Evolutionary conservation across 495 filamentous ascomycete species (phyloP).

Genomic region (Bacidia gigantensis): DNA sequence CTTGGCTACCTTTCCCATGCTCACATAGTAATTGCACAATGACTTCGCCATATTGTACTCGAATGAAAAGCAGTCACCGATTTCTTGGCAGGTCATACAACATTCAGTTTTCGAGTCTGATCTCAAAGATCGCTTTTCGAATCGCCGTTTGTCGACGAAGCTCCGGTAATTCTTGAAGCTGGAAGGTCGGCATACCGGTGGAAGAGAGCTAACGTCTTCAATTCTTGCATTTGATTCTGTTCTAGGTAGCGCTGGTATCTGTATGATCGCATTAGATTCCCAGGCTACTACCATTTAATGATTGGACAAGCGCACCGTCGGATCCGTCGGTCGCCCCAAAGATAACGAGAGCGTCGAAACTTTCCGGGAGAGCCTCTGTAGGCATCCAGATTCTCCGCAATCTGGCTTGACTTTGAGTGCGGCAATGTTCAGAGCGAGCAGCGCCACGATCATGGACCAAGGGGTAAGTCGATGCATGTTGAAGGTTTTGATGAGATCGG

Average conservation of each 20-base stretch:
- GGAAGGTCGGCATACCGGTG: background rate
- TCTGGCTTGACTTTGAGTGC: background rate
- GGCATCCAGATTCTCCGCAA: background rate
- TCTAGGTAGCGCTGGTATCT: background rate
- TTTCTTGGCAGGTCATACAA: background rate
- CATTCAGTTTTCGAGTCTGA: slow-evolving; percentile 3
- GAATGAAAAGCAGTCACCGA: slow-evolving; percentile 6
- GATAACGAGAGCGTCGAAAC: background rate
- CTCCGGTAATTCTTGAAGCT: slow-evolving; percentile 5
- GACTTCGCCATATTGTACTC: background rate
- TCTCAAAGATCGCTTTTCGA: background rate
- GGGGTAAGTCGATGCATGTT: background rate
- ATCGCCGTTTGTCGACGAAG: background rate
- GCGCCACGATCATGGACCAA: background rate
- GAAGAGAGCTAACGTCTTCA: background rate
- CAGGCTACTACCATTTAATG: no score
- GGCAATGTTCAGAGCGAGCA: background rate
- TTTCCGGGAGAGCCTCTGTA: background rate
- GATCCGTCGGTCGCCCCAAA: background rate
- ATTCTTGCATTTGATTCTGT: background rate
- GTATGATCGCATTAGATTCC: background rate
- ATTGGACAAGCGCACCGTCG: background rate
- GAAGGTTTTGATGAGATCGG: background rate
- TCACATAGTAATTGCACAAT: slow-evolving; percentile 2
- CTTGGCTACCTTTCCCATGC: background rate